These are phyloP conservation scores for Suillus luteus DNA, from an alignment of 768 basidiomycete genomes.

Conservation along the genomic window DNA sequence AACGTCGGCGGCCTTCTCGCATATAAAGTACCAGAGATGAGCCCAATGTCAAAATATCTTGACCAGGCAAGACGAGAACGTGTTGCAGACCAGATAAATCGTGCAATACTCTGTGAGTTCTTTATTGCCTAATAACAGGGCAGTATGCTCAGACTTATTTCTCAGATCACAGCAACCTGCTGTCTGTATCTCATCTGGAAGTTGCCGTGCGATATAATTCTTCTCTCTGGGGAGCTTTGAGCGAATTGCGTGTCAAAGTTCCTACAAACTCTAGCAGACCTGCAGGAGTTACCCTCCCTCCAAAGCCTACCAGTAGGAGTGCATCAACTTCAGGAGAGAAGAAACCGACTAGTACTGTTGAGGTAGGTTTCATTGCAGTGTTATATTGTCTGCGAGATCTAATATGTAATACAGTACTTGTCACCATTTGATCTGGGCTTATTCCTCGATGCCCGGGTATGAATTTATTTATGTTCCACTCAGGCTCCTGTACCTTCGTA, in stretches of 20 bases:
- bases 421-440: conserved; percentile 56
- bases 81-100: conserved; percentile 86
- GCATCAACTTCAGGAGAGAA: conserved; percentile 32
- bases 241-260: conserved; percentile 49
- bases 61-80: conserved; percentile 74
- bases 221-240: conserved; percentile 58
- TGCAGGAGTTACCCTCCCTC: conserved; percentile 50
- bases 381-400: background rate
- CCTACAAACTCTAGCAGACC: conserved; percentile 39
- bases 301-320: conserved; percentile 27
- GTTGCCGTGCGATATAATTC: conserved; percentile 65
- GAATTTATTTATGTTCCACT: conserved; percentile 21
- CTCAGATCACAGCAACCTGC: conserved; percentile 52
- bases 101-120: conserved; percentile 78
- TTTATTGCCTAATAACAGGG: background rate
- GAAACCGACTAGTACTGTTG: conserved; percentile 26
- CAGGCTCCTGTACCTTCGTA: background rate
- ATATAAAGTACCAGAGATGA: conserved; percentile 79
- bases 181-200: conserved; percentile 63
- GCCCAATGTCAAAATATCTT: conserved; percentile 75
- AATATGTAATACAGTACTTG: conserved; percentile 35
- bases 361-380: conserved; percentile 33
- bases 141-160: background rate
- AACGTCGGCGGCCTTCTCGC: conserved; percentile 79
- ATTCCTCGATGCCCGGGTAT: conserved; percentile 52